Evolutionary conservation across 148 eudicot genomes (phyloP), one percentile per base, ranked within the genome.

Genomic region (Vaccinium darrowii): DNA sequence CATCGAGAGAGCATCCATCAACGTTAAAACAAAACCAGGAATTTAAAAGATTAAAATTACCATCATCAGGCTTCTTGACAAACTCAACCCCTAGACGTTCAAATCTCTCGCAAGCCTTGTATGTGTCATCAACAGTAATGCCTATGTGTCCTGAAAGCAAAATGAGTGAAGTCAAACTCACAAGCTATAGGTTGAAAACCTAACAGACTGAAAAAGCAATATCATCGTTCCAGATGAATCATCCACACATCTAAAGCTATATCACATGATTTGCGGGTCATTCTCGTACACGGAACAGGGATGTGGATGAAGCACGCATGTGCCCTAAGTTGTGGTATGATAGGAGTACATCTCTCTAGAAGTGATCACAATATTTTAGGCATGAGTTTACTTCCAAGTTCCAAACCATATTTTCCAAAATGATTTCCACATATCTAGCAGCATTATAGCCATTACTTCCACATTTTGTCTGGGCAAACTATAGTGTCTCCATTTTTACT

Each of bases 31-130:
- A 43, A 39, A 77, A 27, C 30, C 50, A 3, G 39, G 30, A 49
- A 65, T 65, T 72, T 25, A 53, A 75, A 54, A 52, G 11, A 21
- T 63, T 47, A 11, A 43, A 72, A 84, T 79, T 88, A 96, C 99
- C 99, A 74, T 96, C 97, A 82, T 92, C 93, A 85, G 97, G 98
- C 84, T 91, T 96, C 88, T 96, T 94, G 52, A 93, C 98, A 86
- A 96, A 94, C 80, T 93, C 93, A 86, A 96, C 95, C 50, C 93
- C 94, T 63, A 92, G 86, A 76, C 91, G 72, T 87, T 92, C 94
- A 88, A 96, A 94, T 90, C 99, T 92, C 84, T 92, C 88, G 79
- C 99, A 96, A 30, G 99, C 98, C 92, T 92, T 93, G 88, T 91
- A 86, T 75, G 93, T 91, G 89, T 94, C 99, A 90, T 94, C 98